Base-by-base conservation (phyloP, 1,284 basidiomycete genomes). In the Entoloma clypeatum region DNA sequence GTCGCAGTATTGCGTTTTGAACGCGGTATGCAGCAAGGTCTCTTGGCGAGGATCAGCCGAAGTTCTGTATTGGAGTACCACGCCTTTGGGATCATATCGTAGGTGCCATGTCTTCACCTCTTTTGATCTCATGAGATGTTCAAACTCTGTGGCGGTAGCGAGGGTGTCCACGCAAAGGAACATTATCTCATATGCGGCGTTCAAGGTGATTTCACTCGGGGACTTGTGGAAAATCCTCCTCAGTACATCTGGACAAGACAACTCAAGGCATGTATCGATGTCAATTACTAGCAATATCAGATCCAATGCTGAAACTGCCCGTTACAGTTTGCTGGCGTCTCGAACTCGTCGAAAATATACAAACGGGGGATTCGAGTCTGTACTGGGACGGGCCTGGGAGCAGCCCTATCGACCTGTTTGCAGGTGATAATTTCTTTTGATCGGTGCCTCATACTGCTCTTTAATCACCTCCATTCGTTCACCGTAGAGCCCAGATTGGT, bases 101-200 rank as follows among this genome's bases (percentile, higher is more conserved):
- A 54, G 54, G 73, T 64, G 25, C 11, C 16, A n/a, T n/a, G n/a
- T 18, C 9, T 35, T 9, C 25, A n/a, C 22, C 17, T n/a, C n/a
- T 36, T 19, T 23, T 7, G 5, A 9, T 23, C n/a, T 24, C 14
- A 7, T 5, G 18, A 30, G 8, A 17, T 16, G 35, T 19, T 3
- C n/a, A 7, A 4, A 2, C n/a, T 39, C 33, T n/a, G n/a, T n/a
- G n/a, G n/a, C n/a, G n/a, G n/a, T 48, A 85, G 81, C 19, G 84
- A 85, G 59, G 80, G 81, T 17, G 71, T 67, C 4, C 71, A 84
- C 45, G 73, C 84, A 8, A 75, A 81, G 52, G 78, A 81, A 52
- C 85, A 87, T 60, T 87, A 84, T 61, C 64, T 87, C 70, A 80
- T 87, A 46, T 81, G 78, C 51, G 85, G 83, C 60, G 84, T 86